Conservation (phyloP, 2,329 filamentous ascomycete species). For the Colletotrichum falcatum region DNA sequence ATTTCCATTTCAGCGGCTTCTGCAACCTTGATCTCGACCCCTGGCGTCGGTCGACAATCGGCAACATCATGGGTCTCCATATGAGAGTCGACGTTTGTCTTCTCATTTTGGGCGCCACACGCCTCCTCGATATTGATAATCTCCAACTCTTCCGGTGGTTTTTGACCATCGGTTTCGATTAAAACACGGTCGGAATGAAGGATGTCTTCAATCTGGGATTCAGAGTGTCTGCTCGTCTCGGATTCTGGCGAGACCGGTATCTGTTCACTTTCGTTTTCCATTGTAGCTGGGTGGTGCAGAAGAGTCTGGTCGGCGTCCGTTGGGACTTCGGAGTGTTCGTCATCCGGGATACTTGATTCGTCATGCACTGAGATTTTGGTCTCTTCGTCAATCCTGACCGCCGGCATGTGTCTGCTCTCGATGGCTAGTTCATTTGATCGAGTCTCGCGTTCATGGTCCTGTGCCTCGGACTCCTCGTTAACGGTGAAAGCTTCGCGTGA, state of each 20-base stretch:
- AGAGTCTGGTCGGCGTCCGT: background rate
- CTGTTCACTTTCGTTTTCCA: background rate
- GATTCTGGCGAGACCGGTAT: background rate
- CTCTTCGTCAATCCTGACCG: background rate
- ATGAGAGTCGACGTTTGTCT: background rate
- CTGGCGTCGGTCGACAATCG: background rate
- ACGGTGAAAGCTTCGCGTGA: background rate
- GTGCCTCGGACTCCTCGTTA: background rate
- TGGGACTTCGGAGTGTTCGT: background rate
- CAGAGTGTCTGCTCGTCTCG: background rate
- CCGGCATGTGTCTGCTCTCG: background rate
- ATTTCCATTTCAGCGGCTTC: background rate
- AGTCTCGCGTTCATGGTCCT: background rate
- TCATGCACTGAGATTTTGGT: background rate
- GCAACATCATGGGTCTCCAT: no score
- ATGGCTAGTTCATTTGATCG: background rate
- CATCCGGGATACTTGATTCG: background rate
- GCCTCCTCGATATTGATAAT: background rate
- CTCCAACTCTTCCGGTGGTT: background rate
- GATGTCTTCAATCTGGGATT: background rate
- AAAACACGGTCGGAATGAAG: no score
- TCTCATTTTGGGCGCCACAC: background rate
- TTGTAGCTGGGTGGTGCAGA: background rate
- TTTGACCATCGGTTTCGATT: background rate
- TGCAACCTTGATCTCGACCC: background rate